Evolutionary conservation across 2,329 filamentous ascomycete genomes (phyloP).

Genomic region (Aspergillus glaucus): DNA sequence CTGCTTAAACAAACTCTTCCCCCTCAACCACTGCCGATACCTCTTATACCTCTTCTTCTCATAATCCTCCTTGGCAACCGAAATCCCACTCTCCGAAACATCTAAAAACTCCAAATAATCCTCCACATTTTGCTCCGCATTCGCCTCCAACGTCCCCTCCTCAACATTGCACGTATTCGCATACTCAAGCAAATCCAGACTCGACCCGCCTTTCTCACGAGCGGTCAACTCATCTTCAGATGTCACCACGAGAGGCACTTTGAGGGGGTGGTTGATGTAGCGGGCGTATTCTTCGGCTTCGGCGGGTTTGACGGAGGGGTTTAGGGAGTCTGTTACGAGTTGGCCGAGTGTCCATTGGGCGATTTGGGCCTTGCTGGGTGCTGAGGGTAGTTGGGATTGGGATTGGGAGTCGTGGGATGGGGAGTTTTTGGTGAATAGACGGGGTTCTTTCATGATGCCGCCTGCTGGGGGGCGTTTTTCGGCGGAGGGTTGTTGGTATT

Average conservation of each 20-base stretch:
- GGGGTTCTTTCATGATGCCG: conserved; percentile 55
- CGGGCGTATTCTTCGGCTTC: conserved; percentile 82
- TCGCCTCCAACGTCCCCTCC: conserved; percentile 39
- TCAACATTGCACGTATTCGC: conserved; percentile 62
- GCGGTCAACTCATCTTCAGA: conserved; percentile 35
- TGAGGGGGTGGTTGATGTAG: conserved; percentile 85
- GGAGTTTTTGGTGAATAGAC: conserved; percentile 12
- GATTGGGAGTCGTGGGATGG: conserved; percentile 12
- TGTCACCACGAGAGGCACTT: conserved; percentile 62
- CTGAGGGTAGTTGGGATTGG: conserved; percentile 39
- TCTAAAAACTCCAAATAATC: conserved; percentile 72
- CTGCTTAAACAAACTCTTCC: conserved; percentile 96
- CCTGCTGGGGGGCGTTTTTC: conserved; percentile 27
- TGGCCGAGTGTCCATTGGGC: conserved; percentile 86
- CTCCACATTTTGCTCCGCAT: conserved; percentile 59
- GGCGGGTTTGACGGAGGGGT: conserved; percentile 68
- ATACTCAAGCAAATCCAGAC: conserved; percentile 72
- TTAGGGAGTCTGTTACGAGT: conserved; percentile 76
- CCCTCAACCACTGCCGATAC: conserved; percentile 88
- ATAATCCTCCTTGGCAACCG: conserved; percentile 78
- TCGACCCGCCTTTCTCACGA: conserved; percentile 32
- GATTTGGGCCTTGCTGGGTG: conserved; percentile 68
- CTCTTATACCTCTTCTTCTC: conserved; percentile 94
- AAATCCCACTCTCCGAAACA: conserved; percentile 75
- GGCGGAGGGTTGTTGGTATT: conserved; percentile 27